These are phyloP conservation scores for Trametes meyenii DNA, from an alignment of 768 basidiomycete species.

Conservation along the genomic window DNA sequence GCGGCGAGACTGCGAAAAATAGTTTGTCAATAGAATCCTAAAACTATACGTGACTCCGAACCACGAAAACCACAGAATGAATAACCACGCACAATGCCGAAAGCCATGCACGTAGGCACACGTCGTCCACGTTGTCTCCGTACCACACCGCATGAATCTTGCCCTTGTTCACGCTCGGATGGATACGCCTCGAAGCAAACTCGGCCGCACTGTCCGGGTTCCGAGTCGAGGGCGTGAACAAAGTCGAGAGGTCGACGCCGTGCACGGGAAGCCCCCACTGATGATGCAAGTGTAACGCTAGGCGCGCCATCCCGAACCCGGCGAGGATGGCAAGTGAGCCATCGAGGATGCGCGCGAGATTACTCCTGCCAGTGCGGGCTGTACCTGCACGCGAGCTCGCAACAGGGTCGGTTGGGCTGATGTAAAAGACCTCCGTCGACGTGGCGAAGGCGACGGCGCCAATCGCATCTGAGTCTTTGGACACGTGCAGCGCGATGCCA, in stretches of 20 bases:
- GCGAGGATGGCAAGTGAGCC: not conserved
- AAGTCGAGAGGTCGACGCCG: conserved; percentile 43
- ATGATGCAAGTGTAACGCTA: conserved; percentile 37
- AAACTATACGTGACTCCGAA: not conserved
- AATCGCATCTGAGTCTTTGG: too few species aligned
- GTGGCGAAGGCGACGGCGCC: too few species aligned
- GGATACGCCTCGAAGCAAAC: conserved; percentile 30
- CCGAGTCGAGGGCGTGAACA: conserved; percentile 27
- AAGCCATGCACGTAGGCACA: conserved; percentile 45
- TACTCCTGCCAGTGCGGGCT: not conserved
- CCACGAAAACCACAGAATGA: not conserved
- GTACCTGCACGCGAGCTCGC: too few species aligned
- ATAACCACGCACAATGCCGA: conserved; percentile 29
- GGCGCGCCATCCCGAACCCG: conserved; percentile 42
- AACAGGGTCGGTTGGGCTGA: too few species aligned
- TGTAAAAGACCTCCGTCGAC: too few species aligned
- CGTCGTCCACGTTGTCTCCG: conserved; percentile 27
- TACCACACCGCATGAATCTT: conserved; percentile 38
- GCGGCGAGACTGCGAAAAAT: conserved; percentile 31
- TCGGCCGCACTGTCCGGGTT: conserved; percentile 33
- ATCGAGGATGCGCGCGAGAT: not conserved
- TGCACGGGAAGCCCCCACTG: conserved; percentile 33
- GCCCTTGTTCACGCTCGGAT: conserved; percentile 6
- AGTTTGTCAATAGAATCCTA: not conserved
- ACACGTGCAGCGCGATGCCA: too few species aligned